These are phyloP conservation scores for Citrus inodora DNA, from an alignment of 345 rosid genomes.

Conservation along the genomic window DNA sequence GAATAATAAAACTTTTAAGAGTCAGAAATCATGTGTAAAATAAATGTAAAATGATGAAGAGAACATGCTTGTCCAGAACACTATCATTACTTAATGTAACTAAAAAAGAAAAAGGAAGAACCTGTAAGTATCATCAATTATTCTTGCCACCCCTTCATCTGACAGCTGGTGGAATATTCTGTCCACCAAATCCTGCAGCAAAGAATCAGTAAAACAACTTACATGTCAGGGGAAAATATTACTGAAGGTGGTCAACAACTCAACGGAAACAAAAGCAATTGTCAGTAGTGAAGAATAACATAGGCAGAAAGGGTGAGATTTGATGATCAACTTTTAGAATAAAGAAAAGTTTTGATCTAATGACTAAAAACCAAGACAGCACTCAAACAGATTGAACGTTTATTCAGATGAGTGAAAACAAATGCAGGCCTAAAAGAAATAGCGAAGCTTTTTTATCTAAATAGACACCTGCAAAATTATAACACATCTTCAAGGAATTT, in stretches of 20 bases:
- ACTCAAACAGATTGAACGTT: not conserved
- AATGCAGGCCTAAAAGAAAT: not conserved
- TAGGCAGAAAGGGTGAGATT: not conserved
- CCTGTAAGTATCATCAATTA: constrained; percentile 37
- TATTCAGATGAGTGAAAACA: not conserved
- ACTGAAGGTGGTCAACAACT: not conserved
- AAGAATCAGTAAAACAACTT: not conserved
- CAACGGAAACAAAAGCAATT: not conserved
- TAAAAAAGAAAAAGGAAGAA: constrained; percentile 2
- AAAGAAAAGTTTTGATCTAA: not conserved
- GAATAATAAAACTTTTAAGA: not conserved
- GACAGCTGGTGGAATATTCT: constrained; percentile 17
- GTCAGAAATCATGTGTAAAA: not conserved
- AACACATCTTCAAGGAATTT: not conserved
- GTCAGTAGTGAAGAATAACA: not conserved
- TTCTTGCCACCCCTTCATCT: constrained; percentile 23
- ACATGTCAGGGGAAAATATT: not conserved
- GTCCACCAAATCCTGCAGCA: constrained; percentile 30
- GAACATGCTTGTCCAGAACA: not conserved
- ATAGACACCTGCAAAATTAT: constrained; percentile 1
- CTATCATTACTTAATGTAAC: not conserved
- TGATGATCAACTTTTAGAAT: not conserved
- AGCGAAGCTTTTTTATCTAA: not conserved
- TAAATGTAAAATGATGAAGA: not conserved
- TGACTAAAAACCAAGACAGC: not conserved